Conservation (phyloP, 1,139 yeast genomes). For the Saccharomycopsis crataegensis region DNA sequence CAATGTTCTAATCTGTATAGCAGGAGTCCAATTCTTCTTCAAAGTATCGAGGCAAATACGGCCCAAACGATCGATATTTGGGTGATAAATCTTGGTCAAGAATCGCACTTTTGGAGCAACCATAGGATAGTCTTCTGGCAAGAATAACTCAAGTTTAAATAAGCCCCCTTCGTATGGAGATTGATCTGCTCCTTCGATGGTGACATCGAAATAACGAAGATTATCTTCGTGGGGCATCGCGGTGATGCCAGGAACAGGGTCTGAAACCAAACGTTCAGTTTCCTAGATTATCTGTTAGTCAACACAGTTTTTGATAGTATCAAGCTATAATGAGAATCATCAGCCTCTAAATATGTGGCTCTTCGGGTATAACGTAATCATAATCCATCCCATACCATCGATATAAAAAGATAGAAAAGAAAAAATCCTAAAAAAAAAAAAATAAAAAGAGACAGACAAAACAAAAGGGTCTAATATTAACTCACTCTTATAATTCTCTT, state of each 20-base stretch:
- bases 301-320: too few relatives aligned
- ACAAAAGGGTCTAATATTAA: slow-evolving; percentile 3
- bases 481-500: slow-evolving; percentile 79
- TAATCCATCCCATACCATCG: too few relatives aligned
- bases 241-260: slow-evolving; percentile 93
- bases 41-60: slow-evolving; percentile 92
- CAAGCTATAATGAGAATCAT: not conserved
- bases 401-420: too few relatives aligned
- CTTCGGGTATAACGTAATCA: too few relatives aligned
- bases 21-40: slow-evolving; percentile 95
- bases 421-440: too few relatives aligned
- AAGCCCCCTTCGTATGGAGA: slow-evolving; percentile 79
- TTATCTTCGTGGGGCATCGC: slow-evolving; percentile 94
- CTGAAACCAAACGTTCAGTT: slow-evolving; percentile 84
- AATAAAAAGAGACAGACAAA: not conserved
- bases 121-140: slow-evolving; percentile 91
- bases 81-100: slow-evolving; percentile 89
- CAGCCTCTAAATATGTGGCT: not conserved
- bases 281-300: slow-evolving; percentile 37
- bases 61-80: slow-evolving; percentile 91
- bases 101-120: slow-evolving; percentile 92
- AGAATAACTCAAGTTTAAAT: slow-evolving; percentile 66
- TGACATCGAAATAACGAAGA: slow-evolving; percentile 80
- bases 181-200: slow-evolving; percentile 83
- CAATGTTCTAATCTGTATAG: slow-evolving; percentile 91